Evolutionary conservation across 2,329 filamentous ascomycete species (phyloP), one percentile per base, ranked within the genome.

Genomic region (Pseudogymnoascus sp.): DNA sequence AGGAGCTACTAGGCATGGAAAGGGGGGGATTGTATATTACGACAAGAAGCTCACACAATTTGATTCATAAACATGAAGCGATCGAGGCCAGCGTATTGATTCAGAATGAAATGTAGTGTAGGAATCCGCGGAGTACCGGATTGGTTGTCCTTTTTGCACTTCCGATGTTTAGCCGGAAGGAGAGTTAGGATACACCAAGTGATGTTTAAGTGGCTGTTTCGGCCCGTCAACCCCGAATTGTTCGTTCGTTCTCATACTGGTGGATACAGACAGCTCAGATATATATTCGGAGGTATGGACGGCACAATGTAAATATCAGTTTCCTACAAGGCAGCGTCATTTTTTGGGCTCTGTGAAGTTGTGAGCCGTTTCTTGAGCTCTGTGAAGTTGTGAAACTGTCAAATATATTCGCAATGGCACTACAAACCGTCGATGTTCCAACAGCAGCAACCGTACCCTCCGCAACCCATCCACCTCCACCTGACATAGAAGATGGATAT

Each of bases 281-380:
- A 54, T 54, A 54, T 54, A 54, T 31, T 31, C 48, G 48, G 48
- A 54, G 25, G 25, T 54, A 54, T 54, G 25, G 48, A 54, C 48
- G 48, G 48, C 25, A 54, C 14, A 54, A 54, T 51, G 45, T 51
- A 51, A 25, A 54, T 31, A 16, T 31, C 23, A 16, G 14, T n/a
- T 54, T 54, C 4, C 14, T 54, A 54, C 23, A n/a, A 51, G 23
- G 7, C 45, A 16, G 13, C 4, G 10, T 25, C 25, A 16, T 54
- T n/a, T 11, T 31, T 54, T 31, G 14, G 1, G 23, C 48, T n/a
- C 21, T 31, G 28, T 31, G 28, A 31, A 31, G 28, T 8, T n/a
- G 6, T 25, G n/a, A 31, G n/a, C n/a, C n/a, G n/a, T 54, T n/a
- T 11, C 19, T 54, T 31, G 14, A 1, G 23, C 48, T n/a, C 21